These are phyloP conservation scores for Chaetomiaceae sp. DNA, from an alignment of 2,329 filamentous ascomycete genomes.

Conservation along the genomic window DNA sequence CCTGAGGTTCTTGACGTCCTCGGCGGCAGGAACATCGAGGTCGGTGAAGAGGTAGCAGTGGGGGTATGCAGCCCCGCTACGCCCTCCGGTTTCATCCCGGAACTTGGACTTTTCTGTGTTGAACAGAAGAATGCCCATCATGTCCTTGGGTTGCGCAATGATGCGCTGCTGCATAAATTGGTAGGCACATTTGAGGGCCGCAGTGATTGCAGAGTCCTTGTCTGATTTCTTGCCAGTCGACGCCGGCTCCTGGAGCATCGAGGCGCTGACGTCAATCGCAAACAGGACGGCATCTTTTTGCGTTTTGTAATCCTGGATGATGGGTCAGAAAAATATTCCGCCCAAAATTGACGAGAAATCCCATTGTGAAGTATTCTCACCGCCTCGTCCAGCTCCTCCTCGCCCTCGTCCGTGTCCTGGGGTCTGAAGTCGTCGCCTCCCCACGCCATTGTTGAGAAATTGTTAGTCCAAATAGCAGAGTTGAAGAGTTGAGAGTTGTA, in stretches of 20 bases:
- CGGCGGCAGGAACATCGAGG: constrained; percentile 78
- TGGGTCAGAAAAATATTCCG: constrained; percentile 18
- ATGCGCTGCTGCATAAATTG: constrained; percentile 97
- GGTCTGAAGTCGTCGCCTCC: constrained; percentile 42
- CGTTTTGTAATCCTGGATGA: constrained; percentile 70
- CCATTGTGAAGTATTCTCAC: constrained; percentile 16
- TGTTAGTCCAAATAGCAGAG: background rate
- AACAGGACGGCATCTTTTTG: constrained; percentile 98
- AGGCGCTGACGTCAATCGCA: constrained; percentile 84
- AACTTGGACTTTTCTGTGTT: constrained; percentile 83
- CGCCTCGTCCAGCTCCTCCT: constrained; percentile 47
- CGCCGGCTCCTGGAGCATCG: constrained; percentile 72
- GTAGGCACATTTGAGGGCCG: constrained; percentile 90
- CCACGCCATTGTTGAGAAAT: constrained; percentile 28
- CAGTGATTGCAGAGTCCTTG: constrained; percentile 70
- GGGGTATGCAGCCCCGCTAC: constrained; percentile 64
- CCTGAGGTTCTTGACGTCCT: constrained; percentile 77
- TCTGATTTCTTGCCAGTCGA: constrained; percentile 67
- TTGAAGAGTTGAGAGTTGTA: too few species aligned
- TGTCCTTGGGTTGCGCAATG: constrained; percentile 91
- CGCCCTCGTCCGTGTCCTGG: constrained; percentile 63
- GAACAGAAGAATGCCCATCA: constrained; percentile 93
- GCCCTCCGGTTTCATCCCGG: constrained; percentile 57
- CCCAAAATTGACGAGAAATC: constrained; percentile 10
- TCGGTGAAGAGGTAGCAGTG: constrained; percentile 91